Base-by-base conservation (phyloP, 2,329 filamentous ascomycete species). In the Aureobasidium melanogenum region DNA sequence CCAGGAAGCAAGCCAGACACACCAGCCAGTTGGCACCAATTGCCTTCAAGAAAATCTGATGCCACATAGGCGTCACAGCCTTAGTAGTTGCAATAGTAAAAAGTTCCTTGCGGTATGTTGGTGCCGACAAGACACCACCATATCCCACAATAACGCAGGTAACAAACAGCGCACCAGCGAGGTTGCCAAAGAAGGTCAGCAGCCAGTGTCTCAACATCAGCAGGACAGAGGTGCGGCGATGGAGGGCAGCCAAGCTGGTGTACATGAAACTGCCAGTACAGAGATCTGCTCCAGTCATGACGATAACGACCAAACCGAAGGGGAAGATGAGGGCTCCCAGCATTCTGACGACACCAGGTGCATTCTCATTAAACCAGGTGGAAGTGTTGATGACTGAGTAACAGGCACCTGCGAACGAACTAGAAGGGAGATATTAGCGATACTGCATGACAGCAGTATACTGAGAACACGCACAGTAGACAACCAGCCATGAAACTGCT, bases 1-100 rank as follows among this genome's bases (percentile, higher is more conserved):
- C 75, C 14, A 80, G 69, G 62, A 75, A 84, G 44, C 79, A 77
- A 0, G 79, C 80, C 30, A 84, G 70, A 62, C 80, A 82, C 3
- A 84, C 81, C 0, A 85, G 76, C 63, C 65, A 65, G n/a, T 65
- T 62, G n/a, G 62, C 64, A 5, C 81, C 79, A 44, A 84, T 82
- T 0, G 72, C 82, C 46, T 79, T 75, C 0, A 84, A 69, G 66
- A 84, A 82, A 52, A 84, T 80, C 61, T 79, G 75, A 55, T 81
- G 77, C 72, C 80, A 81, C 4, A 73, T 65, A 0, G 81, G 80
- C 0, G 69, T 74, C 8, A 82, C 69, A 63, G 76, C 78, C 64
- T 84, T 84, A 19, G 74, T 73, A 7, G 73, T 78, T 0, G 78
- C 77, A 54, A 79, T 80, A 1, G 71, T 68, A 19, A 80, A 73